Base-by-base conservation (phyloP, 2,329 filamentous ascomycete species). In the Fusarium irregulare region DNA sequence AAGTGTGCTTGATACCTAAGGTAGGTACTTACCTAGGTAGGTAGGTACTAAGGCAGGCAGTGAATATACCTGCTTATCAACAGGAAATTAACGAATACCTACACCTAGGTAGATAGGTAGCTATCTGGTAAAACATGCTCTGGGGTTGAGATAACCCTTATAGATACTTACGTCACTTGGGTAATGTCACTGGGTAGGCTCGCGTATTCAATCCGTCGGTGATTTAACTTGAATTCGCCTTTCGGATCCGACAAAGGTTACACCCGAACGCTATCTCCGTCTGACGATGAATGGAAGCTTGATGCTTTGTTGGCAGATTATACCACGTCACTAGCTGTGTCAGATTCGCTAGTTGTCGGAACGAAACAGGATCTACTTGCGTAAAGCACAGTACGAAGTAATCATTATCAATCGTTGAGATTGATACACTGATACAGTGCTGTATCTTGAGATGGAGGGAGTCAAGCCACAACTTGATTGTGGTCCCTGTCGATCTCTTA, bases 381-480 rank as follows among this genome's bases (percentile, higher is more conserved):
- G 23, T 53, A 34, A 53, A 53, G 32, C 34, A 53, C 49, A 53
- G 49, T 53, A 53, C 27, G 49, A 25, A 53, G 34, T 28, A 42
- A 28, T 53, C n/a, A 42, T 16, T 23, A 14, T 42, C 41, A 25
- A 27, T 51, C 13, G 11, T 41, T n/a, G n/a, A n/a, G 49, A 53
- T 53, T 20, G 28, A 28, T 28, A 28, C 28, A 30, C 12, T 30
- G 32, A 27, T 51, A 37, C 27, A n/a, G 16, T 13, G 9, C 9
- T 6, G 18, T n/a, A 37, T 37, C 34, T 37, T n/a, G 34, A 37
- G 34, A 37, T 37, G 34, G 34, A 37, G 34, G 34, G 23, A 41
- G 53, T 46, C 54, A 64, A 65, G 62, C 62, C 62, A 65, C 62
- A 65, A 65, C 40, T 47, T 60, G 60, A 25, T 32, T 60, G 62